Conservation (phyloP, 148 eudicot species). For the Rhododendron mucronatum region DNA sequence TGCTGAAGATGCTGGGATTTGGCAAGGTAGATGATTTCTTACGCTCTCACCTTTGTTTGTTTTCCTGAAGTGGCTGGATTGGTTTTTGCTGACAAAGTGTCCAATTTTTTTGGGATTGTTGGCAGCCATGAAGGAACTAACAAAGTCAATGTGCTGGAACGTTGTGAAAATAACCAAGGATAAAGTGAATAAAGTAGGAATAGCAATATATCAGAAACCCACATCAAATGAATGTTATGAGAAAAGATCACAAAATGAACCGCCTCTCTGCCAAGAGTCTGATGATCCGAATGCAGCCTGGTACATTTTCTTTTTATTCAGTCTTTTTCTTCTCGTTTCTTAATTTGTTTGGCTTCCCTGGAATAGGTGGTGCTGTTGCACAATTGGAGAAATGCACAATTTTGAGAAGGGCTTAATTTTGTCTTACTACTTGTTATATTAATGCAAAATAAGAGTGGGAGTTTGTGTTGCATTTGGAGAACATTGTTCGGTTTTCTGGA, state of each 20-base stretch:
- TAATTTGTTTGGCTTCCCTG: neutral
- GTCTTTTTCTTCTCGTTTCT: neutral
- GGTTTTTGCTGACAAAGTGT: neutral
- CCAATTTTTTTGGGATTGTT: slow-evolving; percentile 4
- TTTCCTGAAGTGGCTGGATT: neutral
- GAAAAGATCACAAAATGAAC: slow-evolving; percentile 51
- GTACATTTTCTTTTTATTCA: slow-evolving; percentile 20
- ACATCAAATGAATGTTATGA: slow-evolving; percentile 71
- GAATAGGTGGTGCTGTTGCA: neutral
- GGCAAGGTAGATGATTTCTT: slow-evolving; percentile 34
- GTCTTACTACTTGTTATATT: neutral
- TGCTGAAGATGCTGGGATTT: slow-evolving; percentile 41
- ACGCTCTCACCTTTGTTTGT: neutral
- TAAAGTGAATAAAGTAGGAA: slow-evolving; percentile 63
- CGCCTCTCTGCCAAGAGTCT: slow-evolving; percentile 61
- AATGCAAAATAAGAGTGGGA: neutral
- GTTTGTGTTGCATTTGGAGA: neutral
- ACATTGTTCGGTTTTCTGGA: neutral
- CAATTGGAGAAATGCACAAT: neutral
- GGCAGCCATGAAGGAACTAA: slow-evolving; percentile 81
- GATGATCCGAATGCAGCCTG: slow-evolving; percentile 56
- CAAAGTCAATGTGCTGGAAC: slow-evolving; percentile 83
- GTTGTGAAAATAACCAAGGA: slow-evolving; percentile 62
- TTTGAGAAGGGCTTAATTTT: neutral
- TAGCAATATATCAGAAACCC: slow-evolving; percentile 76